These are phyloP conservation scores for Mallotus repandus DNA, from an alignment of 441 rosid species.

Conservation along the genomic window DNA sequence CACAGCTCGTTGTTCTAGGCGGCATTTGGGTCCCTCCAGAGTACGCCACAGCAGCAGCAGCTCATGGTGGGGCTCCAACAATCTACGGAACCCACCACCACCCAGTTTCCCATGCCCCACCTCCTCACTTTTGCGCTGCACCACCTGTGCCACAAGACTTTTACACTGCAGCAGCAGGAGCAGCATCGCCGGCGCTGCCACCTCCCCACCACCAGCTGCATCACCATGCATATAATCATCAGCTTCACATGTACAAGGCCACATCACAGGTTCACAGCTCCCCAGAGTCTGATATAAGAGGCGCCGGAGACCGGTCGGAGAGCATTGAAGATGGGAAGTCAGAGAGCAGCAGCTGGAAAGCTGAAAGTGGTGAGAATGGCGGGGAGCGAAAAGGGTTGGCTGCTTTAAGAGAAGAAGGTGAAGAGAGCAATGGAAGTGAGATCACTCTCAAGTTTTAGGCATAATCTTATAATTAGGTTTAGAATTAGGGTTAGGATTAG, in stretches of 20 bases:
- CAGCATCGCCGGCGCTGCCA: constrained; percentile 27
- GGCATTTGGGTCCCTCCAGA: constrained; percentile 96
- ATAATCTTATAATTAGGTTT: constrained; percentile 18
- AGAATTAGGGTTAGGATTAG: constrained; percentile 29
- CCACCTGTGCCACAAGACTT: constrained; percentile 59
- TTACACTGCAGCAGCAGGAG: constrained; percentile 40
- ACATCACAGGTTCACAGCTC: constrained; percentile 47
- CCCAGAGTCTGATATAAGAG: constrained; percentile 53
- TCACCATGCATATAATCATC: constrained; percentile 41
- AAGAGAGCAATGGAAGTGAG: constrained; percentile 82
- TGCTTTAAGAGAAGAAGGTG: constrained; percentile 68
- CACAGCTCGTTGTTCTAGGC: constrained; percentile 84
- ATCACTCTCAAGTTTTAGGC: constrained; percentile 62
- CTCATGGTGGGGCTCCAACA: constrained; percentile 41
- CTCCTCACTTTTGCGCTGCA: constrained; percentile 64
- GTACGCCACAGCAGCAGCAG: constrained; percentile 55
- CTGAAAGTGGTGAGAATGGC: constrained; percentile 49
- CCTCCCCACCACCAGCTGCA: constrained; percentile 36
- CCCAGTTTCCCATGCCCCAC: constrained; percentile 46
- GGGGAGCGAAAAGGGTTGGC: constrained; percentile 67
- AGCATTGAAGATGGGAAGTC: constrained; percentile 89
- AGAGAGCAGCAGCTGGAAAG: constrained; percentile 76
- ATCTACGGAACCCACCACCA: constrained; percentile 48
- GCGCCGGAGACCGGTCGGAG: constrained; percentile 58
- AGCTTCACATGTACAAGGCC: constrained; percentile 56